Base-by-base conservation (phyloP, 106 monocot genomes). In the Allium sativum region DNA sequence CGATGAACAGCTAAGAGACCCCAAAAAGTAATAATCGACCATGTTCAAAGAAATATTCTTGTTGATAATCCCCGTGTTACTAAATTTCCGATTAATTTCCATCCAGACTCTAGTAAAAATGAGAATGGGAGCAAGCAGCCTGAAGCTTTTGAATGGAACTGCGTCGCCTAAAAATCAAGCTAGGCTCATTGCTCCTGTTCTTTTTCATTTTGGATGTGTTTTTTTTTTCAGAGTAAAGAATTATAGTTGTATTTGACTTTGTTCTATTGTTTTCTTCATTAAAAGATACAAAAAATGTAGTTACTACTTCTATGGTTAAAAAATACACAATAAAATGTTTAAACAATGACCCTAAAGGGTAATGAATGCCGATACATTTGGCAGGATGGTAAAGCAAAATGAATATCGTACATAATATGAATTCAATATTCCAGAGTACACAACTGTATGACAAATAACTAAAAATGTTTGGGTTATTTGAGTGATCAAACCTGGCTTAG, bases 21-120 rank as follows among this genome's bases (percentile, higher is more conserved):
- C 0, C 77, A 59, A 8, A 77, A 58, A 54, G 79, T 91, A 53
- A 20, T 91, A 21, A 75, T 91, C 8, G 86, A 91, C 22, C 67
- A 73, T 58, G 86, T 91, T 54, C 90, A 91, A 67, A 79, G 90
- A 61, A n/a, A 91, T 52, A 91, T 91, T 40, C 70, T 91, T 66
- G 78, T 86, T 12, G 90, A 91, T 68, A 91, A 91, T 53, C 90
- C 90, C n/a, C 79, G 90, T 47, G 90, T 91, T 65, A 91, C 90
- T 4, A 91, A 86, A 55, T 91, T 91, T 53, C 90, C 90, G 12
- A 91, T 91, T 64, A 91, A 91, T 73, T 91, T 91, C 65, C 82
- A 86, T 70, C 90, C 90, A 14, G 86, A 83, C 57, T 58, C 77
- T 6, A 70, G 44, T 64, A 83, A 83, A 10, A 77, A 68, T 42